Evolutionary conservation across 805 yeast species (phyloP), one percentile per base, ranked within the genome.

Genomic region (Cyberlindnera maritima): DNA sequence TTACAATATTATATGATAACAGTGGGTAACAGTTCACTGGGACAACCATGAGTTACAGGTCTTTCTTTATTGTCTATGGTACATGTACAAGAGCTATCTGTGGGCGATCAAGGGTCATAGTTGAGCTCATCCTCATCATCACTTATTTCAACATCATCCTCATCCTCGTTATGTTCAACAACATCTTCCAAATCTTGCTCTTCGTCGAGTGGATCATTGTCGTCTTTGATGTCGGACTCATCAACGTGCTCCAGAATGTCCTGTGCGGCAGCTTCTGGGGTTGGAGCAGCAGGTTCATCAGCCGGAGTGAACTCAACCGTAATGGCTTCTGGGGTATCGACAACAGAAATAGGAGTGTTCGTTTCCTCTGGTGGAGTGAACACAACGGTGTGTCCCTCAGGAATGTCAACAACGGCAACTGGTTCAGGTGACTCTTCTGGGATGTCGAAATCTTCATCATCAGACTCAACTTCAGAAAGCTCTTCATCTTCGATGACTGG

Each of bases 401-500:
- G 40, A 7, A 8, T 18, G 21, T 37, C 40, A 37, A 37, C 40
- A 26, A 37, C n/a, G 10, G 28, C 19, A 10, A 36, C 40, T 10
- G 25, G 25, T 7, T 18, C 23, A 13, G 28, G 25, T 2, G 41
- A 38, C 42, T 44, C 43, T n/a, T 42, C 46, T 8, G 42, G 38
- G 2, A 41, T 36, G 8, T 36, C 39, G 29, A 35, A 45, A 34
- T 49, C 55, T 6, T 44, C 52, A 8, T 43, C 52, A 33, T 42
- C 46, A 17, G 43, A 18, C 31, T 48, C 57, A 13, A 12, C 36
- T 23, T 49, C 55, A 17, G 47, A 41, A 10, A 49, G 14, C 7
- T 47, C 52, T 26, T 52, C 58, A 9, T 54, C 59, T 2, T 40
- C 39, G 14, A 47, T 35, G 4, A 28, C 15, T 13, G 49, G 55